Conservation (phyloP, 768 basidiomycete species). For the Lyophyllum decastes region DNA sequence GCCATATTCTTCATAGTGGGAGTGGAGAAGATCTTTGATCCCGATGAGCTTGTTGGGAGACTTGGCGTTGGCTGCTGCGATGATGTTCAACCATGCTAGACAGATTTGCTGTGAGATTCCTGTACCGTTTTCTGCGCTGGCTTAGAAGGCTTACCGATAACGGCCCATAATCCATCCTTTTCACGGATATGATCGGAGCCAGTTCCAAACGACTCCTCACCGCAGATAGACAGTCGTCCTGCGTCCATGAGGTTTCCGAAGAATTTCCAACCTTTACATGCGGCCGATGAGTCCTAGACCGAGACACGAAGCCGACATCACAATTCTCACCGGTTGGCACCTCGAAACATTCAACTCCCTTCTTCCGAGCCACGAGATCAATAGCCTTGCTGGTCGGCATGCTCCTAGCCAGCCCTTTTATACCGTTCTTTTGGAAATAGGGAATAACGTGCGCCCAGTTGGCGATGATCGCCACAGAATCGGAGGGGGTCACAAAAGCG, state of each 20-base stretch:
- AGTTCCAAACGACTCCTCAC: slow-evolving; percentile 98
- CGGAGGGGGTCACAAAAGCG: slow-evolving; percentile 97
- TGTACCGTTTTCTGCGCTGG: background rate
- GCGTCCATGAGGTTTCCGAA: slow-evolving; percentile 99
- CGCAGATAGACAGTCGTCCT: slow-evolving; percentile 95
- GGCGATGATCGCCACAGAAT: slow-evolving; percentile 98
- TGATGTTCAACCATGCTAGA: slow-evolving; percentile 94
- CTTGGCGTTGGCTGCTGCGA: slow-evolving; percentile 83
- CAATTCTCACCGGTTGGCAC: slow-evolving; percentile 83
- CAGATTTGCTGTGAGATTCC: background rate
- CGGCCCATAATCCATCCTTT: slow-evolving; percentile 98
- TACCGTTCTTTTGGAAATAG: slow-evolving; percentile 83
- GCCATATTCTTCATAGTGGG: slow-evolving; percentile 91
- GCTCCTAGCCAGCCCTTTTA: slow-evolving; percentile 93
- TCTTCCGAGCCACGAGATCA: slow-evolving; percentile 93
- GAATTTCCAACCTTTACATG: slow-evolving; percentile 90
- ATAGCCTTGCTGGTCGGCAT: slow-evolving; percentile 99
- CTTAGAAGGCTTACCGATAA: slow-evolving; percentile 61
- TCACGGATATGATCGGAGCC: slow-evolving; percentile 99
- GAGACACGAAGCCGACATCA: background rate
- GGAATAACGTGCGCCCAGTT: slow-evolving; percentile 93
- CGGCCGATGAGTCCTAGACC: background rate
- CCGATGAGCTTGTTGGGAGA: slow-evolving; percentile 77
- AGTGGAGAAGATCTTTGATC: slow-evolving; percentile 88
- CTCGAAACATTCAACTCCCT: slow-evolving; percentile 90